Conservation (phyloP, 306 rosid species). For the Quercus parvula region DNA sequence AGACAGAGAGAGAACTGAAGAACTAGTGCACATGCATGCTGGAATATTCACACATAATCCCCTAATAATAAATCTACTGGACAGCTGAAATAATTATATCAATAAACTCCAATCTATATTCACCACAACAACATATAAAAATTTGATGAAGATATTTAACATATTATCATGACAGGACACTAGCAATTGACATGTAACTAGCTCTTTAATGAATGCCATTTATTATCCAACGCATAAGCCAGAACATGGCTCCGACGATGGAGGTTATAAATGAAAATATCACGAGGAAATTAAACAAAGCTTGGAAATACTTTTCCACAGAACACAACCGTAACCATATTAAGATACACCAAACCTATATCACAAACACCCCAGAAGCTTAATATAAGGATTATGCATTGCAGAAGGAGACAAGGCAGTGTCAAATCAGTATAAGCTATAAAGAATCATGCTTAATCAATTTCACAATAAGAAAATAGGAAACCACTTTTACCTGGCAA, state of each 20-base stretch:
- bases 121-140: neutral
- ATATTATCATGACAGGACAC: neutral
- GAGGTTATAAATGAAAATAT: neutral
- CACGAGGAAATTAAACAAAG: neutral
- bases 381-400: neutral
- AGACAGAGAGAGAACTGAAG: too few species aligned
- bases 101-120: neutral
- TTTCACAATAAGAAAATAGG: constrained; percentile 1
- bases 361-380: neutral
- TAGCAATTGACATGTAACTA: neutral
- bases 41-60: neutral
- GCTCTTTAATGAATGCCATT: neutral
- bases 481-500: constrained; percentile 62
- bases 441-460: neutral
- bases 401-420: neutral
- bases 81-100: neutral
- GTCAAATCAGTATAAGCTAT: neutral
- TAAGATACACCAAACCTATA: neutral
- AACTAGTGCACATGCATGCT: too few species aligned
- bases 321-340: neutral
- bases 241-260: neutral
- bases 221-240: neutral
- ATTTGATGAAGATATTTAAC: neutral
- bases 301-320: neutral
- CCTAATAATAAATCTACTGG: neutral